Conservation (phyloP, 306 rosid genomes). For the Ammopiptanthus mongolicus region DNA sequence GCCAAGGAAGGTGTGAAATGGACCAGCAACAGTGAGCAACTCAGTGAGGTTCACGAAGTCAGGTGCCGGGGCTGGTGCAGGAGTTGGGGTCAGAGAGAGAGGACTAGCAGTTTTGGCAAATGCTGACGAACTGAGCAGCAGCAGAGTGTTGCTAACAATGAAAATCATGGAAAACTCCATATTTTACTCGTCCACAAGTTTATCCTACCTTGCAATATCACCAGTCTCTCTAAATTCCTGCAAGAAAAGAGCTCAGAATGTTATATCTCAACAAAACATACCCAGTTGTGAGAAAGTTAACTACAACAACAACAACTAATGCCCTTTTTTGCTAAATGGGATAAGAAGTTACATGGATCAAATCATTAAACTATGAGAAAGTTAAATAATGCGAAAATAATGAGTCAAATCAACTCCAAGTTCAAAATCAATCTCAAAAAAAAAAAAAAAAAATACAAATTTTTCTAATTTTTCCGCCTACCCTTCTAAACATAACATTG, state of each 20-base stretch:
- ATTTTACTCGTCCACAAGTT: background rate
- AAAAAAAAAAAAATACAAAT: background rate
- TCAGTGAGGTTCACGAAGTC: slow-evolving; percentile 69
- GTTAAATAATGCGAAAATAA: slow-evolving; percentile 3
- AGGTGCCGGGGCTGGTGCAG: slow-evolving; percentile 86
- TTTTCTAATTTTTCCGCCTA: background rate
- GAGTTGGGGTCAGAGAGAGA: slow-evolving; percentile 58
- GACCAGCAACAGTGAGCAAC: slow-evolving; percentile 78
- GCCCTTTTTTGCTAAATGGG: background rate
- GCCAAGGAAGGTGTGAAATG: slow-evolving; percentile 75
- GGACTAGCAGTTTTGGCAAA: slow-evolving; percentile 60
- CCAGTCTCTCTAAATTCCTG: slow-evolving; percentile 71
- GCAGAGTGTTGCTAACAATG: slow-evolving; percentile 37
- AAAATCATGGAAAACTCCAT: slow-evolving; percentile 55
- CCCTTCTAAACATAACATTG: background rate
- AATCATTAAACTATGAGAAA: background rate
- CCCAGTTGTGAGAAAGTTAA: background rate
- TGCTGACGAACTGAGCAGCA: slow-evolving; percentile 51
- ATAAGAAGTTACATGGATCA: background rate
- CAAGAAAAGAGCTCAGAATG: slow-evolving; percentile 1
- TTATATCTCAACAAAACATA: slow-evolving; percentile 29
- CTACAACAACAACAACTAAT: background rate
- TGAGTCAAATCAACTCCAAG: background rate
- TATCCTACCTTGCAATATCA: slow-evolving; percentile 6
- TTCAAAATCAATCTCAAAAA: background rate